Evolutionary conservation across 2,329 filamentous ascomycete genomes (phyloP).

Genomic region (Penicillium sp.): DNA sequence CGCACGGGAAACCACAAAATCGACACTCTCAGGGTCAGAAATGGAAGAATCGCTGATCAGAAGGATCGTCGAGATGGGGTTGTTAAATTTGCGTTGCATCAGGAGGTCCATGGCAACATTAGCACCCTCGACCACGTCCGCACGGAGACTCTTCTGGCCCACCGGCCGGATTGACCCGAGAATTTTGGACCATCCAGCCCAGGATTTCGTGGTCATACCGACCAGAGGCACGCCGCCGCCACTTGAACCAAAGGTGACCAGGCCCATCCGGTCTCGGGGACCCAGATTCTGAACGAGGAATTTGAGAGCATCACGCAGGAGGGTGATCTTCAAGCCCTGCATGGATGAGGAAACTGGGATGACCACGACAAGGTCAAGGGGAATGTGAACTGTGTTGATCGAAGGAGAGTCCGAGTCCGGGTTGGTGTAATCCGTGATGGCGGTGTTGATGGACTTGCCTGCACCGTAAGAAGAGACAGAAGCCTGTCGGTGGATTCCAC

Average conservation of each 20-base stretch:
- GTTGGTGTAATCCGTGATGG: slow-evolving; percentile 86
- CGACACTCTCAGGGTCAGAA: slow-evolving; percentile 88
- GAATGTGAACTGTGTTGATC: slow-evolving; percentile 78
- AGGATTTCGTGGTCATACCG: slow-evolving; percentile 95
- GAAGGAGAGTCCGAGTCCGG: slow-evolving; percentile 50
- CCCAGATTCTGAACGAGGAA: slow-evolving; percentile 89
- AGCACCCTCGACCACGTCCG: slow-evolving; percentile 94
- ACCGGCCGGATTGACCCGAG: slow-evolving; percentile 85
- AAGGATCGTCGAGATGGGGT: slow-evolving; percentile 90
- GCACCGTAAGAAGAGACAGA: slow-evolving; percentile 81
- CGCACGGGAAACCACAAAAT: slow-evolving; percentile 93
- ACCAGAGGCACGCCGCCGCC: slow-evolving; percentile 90
- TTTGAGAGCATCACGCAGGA: slow-evolving; percentile 83
- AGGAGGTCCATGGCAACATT: slow-evolving; percentile 98
- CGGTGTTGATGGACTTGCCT: slow-evolving; percentile 77
- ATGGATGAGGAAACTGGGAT: slow-evolving; percentile 97
- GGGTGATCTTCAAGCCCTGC: slow-evolving; percentile 97
- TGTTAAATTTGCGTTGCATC: slow-evolving; percentile 96
- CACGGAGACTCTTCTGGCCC: slow-evolving; percentile 91
- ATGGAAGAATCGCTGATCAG: slow-evolving; percentile 97
- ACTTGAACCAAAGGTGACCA: slow-evolving; percentile 95
- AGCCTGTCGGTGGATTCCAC: slow-evolving; percentile 64
- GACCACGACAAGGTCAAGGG: slow-evolving; percentile 91
- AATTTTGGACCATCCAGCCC: slow-evolving; percentile 85
- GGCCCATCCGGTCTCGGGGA: slow-evolving; percentile 90